phyloP scores from a whole-genome alignment of 2,329 filamentous ascomycete genomes.

The Cercospora brassicicola region DNA sequence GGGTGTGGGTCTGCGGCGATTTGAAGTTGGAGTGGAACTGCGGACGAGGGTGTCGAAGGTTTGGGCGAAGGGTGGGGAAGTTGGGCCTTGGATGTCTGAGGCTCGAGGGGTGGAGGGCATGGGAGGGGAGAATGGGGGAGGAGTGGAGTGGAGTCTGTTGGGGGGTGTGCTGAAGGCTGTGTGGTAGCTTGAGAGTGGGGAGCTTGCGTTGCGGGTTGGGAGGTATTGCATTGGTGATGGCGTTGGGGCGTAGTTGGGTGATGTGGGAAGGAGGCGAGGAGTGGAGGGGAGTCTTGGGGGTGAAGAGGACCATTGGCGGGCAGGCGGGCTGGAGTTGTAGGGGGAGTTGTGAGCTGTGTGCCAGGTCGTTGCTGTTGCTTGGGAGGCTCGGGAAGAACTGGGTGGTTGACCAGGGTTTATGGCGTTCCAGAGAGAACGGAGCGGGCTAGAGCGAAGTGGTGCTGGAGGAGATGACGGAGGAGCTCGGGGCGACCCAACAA shows the following conservation, averaged over 20 bases:
- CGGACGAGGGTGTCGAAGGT: slow-evolving; percentile 15
- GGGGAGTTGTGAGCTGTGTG: background rate
- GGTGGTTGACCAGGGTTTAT: background rate
- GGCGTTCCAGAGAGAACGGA: background rate
- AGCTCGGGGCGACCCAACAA: background rate
- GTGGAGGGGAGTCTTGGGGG: background rate
- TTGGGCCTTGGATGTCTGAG: slow-evolving; percentile 6
- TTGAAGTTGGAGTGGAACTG: background rate
- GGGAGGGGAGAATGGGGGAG: background rate
- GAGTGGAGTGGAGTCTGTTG: background rate
- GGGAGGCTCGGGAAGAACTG: background rate
- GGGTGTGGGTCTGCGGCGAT: background rate
- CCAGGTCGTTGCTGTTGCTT: background rate
- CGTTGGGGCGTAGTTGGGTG: background rate
- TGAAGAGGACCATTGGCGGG: background rate
- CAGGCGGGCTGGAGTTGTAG: background rate
- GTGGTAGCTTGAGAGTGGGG: background rate
- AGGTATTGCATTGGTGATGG: background rate
- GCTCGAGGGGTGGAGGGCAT: slow-evolving; percentile 10
- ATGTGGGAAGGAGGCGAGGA: background rate
- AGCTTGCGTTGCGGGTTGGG: background rate
- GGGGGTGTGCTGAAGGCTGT: background rate
- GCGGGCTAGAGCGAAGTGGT: background rate
- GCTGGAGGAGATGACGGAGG: background rate
- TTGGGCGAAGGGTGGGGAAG: background rate